Conservation (phyloP, 2,329 filamentous ascomycete genomes). For the Epichloe elymi region DNA sequence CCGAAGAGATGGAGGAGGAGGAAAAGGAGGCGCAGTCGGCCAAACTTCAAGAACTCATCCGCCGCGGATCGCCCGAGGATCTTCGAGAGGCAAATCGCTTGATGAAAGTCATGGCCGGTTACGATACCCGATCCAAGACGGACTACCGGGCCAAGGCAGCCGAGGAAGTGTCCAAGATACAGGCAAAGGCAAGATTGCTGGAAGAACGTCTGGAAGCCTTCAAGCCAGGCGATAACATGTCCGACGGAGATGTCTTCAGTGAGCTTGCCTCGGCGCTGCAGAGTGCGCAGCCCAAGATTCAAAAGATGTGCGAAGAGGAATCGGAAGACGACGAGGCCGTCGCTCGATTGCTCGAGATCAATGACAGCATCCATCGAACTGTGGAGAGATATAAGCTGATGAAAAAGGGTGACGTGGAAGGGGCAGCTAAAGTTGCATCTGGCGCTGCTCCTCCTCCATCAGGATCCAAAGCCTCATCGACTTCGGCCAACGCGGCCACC, state of each 20-base stretch:
- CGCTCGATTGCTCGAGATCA: constrained; percentile 89
- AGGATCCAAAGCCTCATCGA: constrained; percentile 41
- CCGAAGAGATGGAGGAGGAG: constrained; percentile 97
- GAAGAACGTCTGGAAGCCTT: constrained; percentile 88
- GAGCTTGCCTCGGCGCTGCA: constrained; percentile 81
- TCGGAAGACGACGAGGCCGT: constrained; percentile 95
- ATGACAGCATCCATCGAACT: constrained; percentile 95
- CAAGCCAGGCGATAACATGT: constrained; percentile 66
- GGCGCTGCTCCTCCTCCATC: constrained; percentile 50
- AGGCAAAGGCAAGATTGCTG: constrained; percentile 83
- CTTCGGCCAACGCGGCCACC: constrained; percentile 29
- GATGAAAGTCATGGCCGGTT: constrained; percentile 99
- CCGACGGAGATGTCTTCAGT: constrained; percentile 55
- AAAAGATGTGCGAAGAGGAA: constrained; percentile 99
- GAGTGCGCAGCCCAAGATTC: constrained; percentile 94
- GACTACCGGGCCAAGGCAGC: constrained; percentile 97
- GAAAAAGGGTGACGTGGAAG: constrained; percentile 87
- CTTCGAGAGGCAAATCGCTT: constrained; percentile 92
- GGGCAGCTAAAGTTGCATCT: constrained; percentile 68
- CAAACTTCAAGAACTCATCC: constrained; percentile 95
- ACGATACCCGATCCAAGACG: constrained; percentile 87
- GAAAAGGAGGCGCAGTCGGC: constrained; percentile 89
- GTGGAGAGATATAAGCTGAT: constrained; percentile 91
- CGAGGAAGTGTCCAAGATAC: constrained; percentile 86
- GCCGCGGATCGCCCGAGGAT: constrained; percentile 81